These are phyloP conservation scores for Golubevia sp. DNA, from an alignment of 1,284 basidiomycete genomes.

Conservation along the genomic window DNA sequence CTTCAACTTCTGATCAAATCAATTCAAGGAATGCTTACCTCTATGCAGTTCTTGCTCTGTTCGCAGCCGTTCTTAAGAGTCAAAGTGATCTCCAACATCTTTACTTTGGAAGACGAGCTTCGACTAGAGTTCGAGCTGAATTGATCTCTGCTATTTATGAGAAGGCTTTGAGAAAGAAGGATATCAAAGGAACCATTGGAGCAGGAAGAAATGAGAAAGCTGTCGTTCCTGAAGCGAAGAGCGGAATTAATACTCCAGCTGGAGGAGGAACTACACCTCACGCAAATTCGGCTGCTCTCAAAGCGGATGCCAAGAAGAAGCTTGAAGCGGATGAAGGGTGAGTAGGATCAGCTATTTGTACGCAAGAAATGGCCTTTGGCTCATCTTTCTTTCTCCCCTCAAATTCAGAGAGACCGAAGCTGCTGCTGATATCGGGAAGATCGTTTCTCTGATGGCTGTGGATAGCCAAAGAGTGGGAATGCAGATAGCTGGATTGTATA, in stretches of 20 bases:
- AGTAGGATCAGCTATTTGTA: background rate
- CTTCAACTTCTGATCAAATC: constrained; percentile 3
- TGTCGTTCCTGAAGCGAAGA: background rate
- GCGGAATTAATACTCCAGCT: background rate
- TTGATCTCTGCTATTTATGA: constrained; percentile 84
- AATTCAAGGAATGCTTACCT: constrained; percentile 22
- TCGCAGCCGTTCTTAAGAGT: constrained; percentile 21
- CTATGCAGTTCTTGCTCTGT: constrained; percentile 22
- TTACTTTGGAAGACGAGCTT: constrained; percentile 69
- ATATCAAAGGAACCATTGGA: constrained; percentile 82
- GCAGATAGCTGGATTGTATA: constrained; percentile 14
- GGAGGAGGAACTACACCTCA: background rate
- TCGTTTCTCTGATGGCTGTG: constrained; percentile 26
- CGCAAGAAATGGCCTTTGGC: too few relatives aligned
- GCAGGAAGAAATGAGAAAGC: background rate
- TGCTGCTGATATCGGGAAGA: constrained; percentile 22
- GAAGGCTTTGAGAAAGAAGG: constrained; percentile 82
- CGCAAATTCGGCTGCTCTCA: background rate
- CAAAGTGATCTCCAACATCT: constrained; percentile 73
- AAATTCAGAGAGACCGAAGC: background rate
- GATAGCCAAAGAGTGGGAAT: constrained; percentile 16
- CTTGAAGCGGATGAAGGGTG: constrained; percentile 10
- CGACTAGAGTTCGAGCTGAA: constrained; percentile 67
- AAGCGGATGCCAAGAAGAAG: constrained; percentile 1
- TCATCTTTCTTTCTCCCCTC: too few relatives aligned